These are phyloP conservation scores for Xylariales sp. DNA, from an alignment of 2,329 filamentous ascomycete species.

Conservation along the genomic window DNA sequence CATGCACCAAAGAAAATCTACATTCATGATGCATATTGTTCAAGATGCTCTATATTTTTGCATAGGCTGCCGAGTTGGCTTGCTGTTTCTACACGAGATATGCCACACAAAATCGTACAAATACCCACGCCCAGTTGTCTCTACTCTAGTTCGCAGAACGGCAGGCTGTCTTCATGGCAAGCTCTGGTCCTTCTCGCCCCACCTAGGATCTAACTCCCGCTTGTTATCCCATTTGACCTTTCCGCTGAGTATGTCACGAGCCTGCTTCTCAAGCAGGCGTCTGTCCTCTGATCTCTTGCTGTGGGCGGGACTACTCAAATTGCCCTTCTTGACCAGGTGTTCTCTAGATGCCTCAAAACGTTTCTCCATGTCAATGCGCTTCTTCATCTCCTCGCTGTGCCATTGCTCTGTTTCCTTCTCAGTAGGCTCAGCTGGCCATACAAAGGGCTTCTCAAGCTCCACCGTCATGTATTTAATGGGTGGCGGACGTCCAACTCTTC, in stretches of 20 bases:
- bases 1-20: neutral
- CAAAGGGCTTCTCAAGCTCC: slow-evolving; percentile 81
- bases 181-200: slow-evolving; percentile 26
- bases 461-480: slow-evolving; percentile 91
- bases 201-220: slow-evolving; percentile 41
- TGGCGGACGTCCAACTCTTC: slow-evolving; percentile 64
- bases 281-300: slow-evolving; percentile 35
- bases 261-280: slow-evolving; percentile 45
- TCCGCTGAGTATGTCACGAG: slow-evolving; percentile 56
- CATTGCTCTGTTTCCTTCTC: slow-evolving; percentile 51
- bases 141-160: no score
- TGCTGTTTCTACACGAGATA: slow-evolving; percentile 1
- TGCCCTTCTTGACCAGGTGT: slow-evolving; percentile 23
- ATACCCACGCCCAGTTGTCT: no score
- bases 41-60: neutral
- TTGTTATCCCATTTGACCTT: slow-evolving; percentile 56
- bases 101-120: slow-evolving; percentile 6
- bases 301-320: slow-evolving; percentile 36
- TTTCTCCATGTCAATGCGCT: slow-evolving; percentile 43
- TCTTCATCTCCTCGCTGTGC: slow-evolving; percentile 57
- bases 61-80: neutral
- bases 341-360: slow-evolving; percentile 31
- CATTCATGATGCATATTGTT: neutral
- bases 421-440: slow-evolving; percentile 71
- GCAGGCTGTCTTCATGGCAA: no score